Conservation (phyloP, 148 eudicot species). For the Arctostaphylos glauca region DNA sequence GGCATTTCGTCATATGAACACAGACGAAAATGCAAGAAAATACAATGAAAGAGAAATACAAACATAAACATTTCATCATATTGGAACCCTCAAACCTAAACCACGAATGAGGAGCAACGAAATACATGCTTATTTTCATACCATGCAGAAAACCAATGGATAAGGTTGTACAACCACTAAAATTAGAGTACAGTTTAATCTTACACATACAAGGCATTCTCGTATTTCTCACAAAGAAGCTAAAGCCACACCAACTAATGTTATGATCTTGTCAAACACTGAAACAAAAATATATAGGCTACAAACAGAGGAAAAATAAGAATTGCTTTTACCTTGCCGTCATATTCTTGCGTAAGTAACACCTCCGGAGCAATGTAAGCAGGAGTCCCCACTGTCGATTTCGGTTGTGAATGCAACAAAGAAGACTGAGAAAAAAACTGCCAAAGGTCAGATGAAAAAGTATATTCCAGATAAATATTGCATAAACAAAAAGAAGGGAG, state of each 20-base stretch:
- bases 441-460: slow-evolving; percentile 9
- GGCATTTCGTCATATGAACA: background rate
- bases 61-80: background rate
- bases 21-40: background rate
- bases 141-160: background rate
- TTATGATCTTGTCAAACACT: background rate
- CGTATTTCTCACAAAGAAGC: background rate
- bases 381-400: slow-evolving; percentile 94
- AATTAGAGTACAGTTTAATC: background rate
- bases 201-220: background rate
- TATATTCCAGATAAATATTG: background rate
- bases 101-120: background rate
- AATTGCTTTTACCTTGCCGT: slow-evolving; percentile 69
- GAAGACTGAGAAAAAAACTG: slow-evolving; percentile 60
- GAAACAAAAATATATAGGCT: background rate
- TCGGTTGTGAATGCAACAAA: slow-evolving; percentile 91
- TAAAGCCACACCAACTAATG: background rate
- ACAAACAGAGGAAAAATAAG: background rate
- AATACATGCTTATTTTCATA: background rate
- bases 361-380: slow-evolving; percentile 98
- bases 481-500: background rate
- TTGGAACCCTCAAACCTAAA: background rate
- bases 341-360: slow-evolving; percentile 75
- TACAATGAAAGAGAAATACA: background rate
- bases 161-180: background rate